phyloP scores from a whole-genome alignment of 768 basidiomycete species.

The Russula griseocarnosa region DNA sequence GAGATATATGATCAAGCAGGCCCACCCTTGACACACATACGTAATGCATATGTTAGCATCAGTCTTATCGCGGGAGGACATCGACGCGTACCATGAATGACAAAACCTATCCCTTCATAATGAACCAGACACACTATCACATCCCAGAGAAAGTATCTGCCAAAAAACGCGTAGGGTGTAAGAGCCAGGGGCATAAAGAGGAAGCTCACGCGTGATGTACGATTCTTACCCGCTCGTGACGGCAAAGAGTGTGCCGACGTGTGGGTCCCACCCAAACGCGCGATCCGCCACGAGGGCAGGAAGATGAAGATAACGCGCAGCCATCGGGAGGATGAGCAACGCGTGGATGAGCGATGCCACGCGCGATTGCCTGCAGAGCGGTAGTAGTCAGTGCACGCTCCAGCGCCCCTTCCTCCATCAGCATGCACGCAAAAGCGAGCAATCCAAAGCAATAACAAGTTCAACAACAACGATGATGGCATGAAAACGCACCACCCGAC shows the following conservation, averaged over 20 bases:
- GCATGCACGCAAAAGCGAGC: neutral
- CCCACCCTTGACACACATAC: slow-evolving; percentile 42
- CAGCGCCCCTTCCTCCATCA: neutral
- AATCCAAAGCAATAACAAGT: too few relatives aligned
- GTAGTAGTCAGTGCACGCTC: neutral
- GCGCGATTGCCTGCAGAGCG: slow-evolving; percentile 54
- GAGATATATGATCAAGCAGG: slow-evolving; percentile 61
- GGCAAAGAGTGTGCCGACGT: slow-evolving; percentile 55
- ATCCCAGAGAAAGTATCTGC: slow-evolving; percentile 84
- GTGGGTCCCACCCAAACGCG: slow-evolving; percentile 70
- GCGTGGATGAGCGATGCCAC: slow-evolving; percentile 73
- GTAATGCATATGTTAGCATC: neutral
- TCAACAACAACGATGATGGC: neutral
- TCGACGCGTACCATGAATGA: slow-evolving; percentile 59
- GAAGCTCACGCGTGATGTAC: neutral
- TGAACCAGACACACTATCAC: slow-evolving; percentile 63
- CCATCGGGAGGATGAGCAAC: slow-evolving; percentile 59
- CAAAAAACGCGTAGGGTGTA: neutral
- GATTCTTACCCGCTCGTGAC: slow-evolving; percentile 64
- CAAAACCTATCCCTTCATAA: slow-evolving; percentile 68
- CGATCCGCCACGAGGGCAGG: slow-evolving; percentile 53
- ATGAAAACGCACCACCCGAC: slow-evolving; percentile 13
- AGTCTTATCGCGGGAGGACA: neutral
- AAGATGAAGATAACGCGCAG: slow-evolving; percentile 49
- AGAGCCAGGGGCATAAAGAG: neutral